Evolutionary conservation across 2,329 filamentous ascomycete species (phyloP).

Genomic region (Phyllosticta citrichinensis): DNA sequence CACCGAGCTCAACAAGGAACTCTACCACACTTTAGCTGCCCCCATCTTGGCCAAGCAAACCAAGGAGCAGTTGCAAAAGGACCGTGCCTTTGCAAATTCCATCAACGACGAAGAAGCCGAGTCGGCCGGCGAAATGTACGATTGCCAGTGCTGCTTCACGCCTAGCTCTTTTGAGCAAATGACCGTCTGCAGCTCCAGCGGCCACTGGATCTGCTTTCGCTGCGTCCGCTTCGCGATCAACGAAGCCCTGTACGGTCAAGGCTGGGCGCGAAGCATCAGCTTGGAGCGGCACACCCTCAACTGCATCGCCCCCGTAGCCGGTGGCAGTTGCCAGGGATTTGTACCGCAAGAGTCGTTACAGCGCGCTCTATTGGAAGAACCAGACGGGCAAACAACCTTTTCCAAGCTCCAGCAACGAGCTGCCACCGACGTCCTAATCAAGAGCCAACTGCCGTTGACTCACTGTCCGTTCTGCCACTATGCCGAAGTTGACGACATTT

Average conservation of each 20-base stretch:
- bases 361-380: constrained; percentile 60
- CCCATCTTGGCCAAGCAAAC: constrained; percentile 31
- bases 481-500: constrained; percentile 63
- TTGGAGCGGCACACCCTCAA: constrained; percentile 61
- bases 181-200: constrained; percentile 56
- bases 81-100: constrained; percentile 33
- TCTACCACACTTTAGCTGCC: constrained; percentile 35
- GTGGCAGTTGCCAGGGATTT: constrained; percentile 55
- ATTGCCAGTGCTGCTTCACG: constrained; percentile 72
- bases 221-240: constrained; percentile 75
- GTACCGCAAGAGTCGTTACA: constrained; percentile 60
- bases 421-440: constrained; percentile 63
- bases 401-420: constrained; percentile 69
- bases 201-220: constrained; percentile 67
- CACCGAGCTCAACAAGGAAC: constrained; percentile 41
- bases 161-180: constrained; percentile 64
- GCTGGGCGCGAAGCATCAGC: constrained; percentile 75
- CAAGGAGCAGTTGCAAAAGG: constrained; percentile 29
- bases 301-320: constrained; percentile 67
- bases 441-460: constrained; percentile 64
- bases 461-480: constrained; percentile 88
- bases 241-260: constrained; percentile 87
- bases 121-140: constrained; percentile 40
- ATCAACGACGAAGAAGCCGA: constrained; percentile 42
- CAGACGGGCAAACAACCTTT: constrained; percentile 61